Percentiles rank a stretch among this genome's conserved stretches.
These are phyloP conservation scores for Candida pseudocylindracea DNA, from an alignment of 1,139 yeast species.

Conservation along the genomic window DNA sequence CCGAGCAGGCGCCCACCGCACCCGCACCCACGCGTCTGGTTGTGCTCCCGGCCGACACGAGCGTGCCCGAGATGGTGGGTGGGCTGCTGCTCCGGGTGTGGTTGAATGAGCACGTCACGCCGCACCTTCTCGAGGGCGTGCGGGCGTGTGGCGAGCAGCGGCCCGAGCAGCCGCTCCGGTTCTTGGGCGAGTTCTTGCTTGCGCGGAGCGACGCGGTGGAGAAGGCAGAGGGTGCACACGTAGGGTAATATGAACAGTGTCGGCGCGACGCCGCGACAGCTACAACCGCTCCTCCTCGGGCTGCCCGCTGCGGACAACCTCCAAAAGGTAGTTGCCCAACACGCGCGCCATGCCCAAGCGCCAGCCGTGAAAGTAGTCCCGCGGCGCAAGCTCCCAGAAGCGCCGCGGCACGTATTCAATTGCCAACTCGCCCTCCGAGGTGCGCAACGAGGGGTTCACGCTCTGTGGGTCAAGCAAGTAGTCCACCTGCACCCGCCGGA, in stretches of 20 bases:
- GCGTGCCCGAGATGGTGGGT: slow-evolving; percentile 35
- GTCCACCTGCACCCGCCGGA: slow-evolving; percentile 63
- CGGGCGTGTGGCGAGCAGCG: no score
- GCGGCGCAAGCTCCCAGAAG: slow-evolving; percentile 6
- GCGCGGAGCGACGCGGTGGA: slow-evolving; percentile 16
- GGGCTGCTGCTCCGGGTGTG: slow-evolving; percentile 70
- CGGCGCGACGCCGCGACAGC: not conserved
- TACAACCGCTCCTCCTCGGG: slow-evolving; percentile 4
- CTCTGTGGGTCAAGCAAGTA: slow-evolving; percentile 25
- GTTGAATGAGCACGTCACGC: slow-evolving; percentile 51
- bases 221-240: not conserved
- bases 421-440: slow-evolving; percentile 13
- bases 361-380: slow-evolving; percentile 73
- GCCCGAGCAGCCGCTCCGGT: slow-evolving; percentile 23
- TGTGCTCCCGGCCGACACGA: no score
- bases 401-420: slow-evolving; percentile 11
- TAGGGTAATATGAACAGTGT: not conserved
- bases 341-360: slow-evolving; percentile 62
- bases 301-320: slow-evolving; percentile 27
- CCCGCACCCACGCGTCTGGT: no score
- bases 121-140: slow-evolving; percentile 46
- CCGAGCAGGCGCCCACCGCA: no score
- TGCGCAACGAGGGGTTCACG: slow-evolving; percentile 5
- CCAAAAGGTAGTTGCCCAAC: slow-evolving; percentile 69
- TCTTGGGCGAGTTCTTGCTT: slow-evolving; percentile 51